A percentile compares a stretch with the other conserved stretches of the same genome.
These are phyloP conservation scores for Deuterostichococcus epilithicus DNA, from an alignment of 139 green algal genomes.

Conservation along the genomic window DNA sequence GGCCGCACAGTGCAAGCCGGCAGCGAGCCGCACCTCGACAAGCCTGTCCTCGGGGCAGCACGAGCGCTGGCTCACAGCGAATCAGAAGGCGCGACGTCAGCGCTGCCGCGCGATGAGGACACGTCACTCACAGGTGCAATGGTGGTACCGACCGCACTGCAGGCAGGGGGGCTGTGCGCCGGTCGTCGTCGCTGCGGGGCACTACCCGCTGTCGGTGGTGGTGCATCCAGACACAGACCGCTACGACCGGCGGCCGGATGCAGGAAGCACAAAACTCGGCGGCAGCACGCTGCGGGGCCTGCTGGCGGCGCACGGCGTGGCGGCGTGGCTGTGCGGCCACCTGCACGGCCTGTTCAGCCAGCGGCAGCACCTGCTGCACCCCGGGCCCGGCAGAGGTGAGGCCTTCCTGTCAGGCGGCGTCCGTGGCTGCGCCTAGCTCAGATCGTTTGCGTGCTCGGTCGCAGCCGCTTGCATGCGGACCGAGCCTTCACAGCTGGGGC, in stretches of 20 bases:
- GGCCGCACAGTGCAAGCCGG: too few relatives aligned
- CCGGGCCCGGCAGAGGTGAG: conserved; percentile 5
- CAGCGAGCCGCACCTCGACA: too few relatives aligned
- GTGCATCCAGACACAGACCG: not conserved
- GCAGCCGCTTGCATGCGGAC: too few relatives aligned
- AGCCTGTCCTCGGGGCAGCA: too few relatives aligned
- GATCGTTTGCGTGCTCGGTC: too few relatives aligned
- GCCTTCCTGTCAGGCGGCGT: too few relatives aligned
- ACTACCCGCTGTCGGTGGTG: conserved; percentile 57
- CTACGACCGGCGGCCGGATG: conserved; percentile 1
- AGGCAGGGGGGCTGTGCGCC: not conserved
- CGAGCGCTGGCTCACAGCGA: too few relatives aligned
- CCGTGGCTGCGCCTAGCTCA: too few relatives aligned
- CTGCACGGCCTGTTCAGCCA: conserved; percentile 62
- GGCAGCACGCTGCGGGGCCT: conserved; percentile 17
- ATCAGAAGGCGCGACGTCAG: too few relatives aligned
- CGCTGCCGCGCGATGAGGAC: too few relatives aligned
- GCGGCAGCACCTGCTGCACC: conserved; percentile 48
- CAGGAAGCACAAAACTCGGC: conserved; percentile 12
- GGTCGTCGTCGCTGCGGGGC: conserved; percentile 44
- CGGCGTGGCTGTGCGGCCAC: conserved; percentile 59
- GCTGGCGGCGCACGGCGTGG: conserved; percentile 24
- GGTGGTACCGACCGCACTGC: not conserved
- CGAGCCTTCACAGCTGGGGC: too few relatives aligned
- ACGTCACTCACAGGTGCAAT: too few relatives aligned